phyloP scores from a whole-genome alignment of 495 filamentous ascomycete species.

The Lepidopterella palustris region DNA sequence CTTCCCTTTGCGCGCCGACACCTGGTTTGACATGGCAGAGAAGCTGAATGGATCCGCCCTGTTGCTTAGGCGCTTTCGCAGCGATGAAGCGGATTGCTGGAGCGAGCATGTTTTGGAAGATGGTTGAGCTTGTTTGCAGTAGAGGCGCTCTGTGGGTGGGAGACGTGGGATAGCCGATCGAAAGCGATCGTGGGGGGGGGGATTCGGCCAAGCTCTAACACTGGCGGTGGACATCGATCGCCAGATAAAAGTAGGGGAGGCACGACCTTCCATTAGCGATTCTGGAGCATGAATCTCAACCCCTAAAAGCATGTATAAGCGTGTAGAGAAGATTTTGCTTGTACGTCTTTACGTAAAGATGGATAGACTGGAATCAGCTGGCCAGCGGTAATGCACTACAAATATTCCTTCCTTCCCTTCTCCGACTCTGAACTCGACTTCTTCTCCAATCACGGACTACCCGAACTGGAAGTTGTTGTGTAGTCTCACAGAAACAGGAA shows the following conservation, averaged over 20 bases:
- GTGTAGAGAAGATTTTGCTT: background rate
- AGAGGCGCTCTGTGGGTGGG: no score
- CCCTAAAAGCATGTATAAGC: background rate
- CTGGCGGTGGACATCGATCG: no score
- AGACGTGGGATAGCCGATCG: background rate
- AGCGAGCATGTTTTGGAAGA: background rate
- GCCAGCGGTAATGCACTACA: background rate
- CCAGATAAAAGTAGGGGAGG: background rate
- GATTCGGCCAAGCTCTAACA: no score
- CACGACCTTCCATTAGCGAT: background rate
- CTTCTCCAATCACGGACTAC: no score
- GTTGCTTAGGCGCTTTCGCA: conserved; percentile 11
- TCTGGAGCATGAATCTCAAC: background rate
- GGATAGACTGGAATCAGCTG: background rate
- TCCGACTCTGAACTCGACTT: no score
- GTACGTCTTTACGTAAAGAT: conserved; percentile 1
- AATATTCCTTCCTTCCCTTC: background rate
- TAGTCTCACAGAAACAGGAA: no score
- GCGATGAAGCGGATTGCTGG: conserved; percentile 22
- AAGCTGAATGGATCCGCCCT: conserved; percentile 33
- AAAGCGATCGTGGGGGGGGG: no score
- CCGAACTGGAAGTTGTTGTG: no score
- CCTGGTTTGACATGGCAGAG: conserved; percentile 60
- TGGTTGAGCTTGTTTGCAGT: no score
- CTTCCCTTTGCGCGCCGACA: conserved; percentile 53